Evolutionary conservation across 2,329 filamentous ascomycete species (phyloP).

Genomic region (Emergomyces pasteurianus): DNA sequence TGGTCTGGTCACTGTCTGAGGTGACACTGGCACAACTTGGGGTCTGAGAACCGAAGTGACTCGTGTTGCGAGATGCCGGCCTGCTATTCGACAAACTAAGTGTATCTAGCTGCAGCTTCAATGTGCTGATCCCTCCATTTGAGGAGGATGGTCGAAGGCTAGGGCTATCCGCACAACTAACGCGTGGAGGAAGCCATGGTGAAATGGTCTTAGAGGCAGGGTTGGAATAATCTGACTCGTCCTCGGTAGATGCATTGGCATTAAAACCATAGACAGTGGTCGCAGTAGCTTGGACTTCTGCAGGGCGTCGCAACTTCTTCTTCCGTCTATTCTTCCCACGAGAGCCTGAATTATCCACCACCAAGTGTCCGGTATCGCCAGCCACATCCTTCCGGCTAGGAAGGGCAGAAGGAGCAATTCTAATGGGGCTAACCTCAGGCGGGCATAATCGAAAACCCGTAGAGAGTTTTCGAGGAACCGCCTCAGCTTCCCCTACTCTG

Average conservation of each 20-base stretch:
- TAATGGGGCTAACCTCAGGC: constrained; percentile 7
- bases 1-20: constrained; percentile 57
- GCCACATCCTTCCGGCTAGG: not conserved
- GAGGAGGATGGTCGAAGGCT: constrained; percentile 38
- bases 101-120: constrained; percentile 71
- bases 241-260: constrained; percentile 32
- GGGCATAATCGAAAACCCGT: constrained; percentile 7
- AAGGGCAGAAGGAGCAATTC: not conserved
- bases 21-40: constrained; percentile 49
- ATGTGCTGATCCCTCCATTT: constrained; percentile 62
- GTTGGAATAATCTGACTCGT: constrained; percentile 35
- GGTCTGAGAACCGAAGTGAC: constrained; percentile 33
- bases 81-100: constrained; percentile 54
- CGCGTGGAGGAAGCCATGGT: constrained; percentile 18
- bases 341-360: not conserved
- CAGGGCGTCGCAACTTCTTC: constrained; percentile 24
- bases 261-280: constrained; percentile 35
- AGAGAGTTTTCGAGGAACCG: not conserved
- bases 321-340: constrained; percentile 27
- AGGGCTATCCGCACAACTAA: constrained; percentile 32
- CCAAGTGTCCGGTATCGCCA: not conserved
- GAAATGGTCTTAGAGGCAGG: constrained; percentile 22
- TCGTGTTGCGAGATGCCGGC: constrained; percentile 45
- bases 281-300: constrained; percentile 17
- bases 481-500: not conserved